Evolutionary conservation across 345 rosid species (phyloP).

Genomic region (Bruguiera sexangula): DNA sequence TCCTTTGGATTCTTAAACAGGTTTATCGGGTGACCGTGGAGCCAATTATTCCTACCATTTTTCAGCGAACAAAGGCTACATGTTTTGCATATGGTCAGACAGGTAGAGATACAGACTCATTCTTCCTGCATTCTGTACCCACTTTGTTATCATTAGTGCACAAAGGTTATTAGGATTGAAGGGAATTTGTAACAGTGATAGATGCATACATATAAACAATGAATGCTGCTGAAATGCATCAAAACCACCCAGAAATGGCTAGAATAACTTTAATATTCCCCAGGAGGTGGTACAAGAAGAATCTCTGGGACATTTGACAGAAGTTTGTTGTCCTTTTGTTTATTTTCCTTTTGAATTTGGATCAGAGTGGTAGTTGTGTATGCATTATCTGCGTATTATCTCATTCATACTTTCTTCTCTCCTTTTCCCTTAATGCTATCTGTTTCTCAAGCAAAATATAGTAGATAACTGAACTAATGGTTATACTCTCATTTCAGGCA

Average conservation of each 20-base stretch:
- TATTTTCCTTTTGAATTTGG: neutral
- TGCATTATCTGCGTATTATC: neutral
- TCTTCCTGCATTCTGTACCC: neutral
- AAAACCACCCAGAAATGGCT: conserved; percentile 8
- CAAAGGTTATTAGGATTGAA: neutral
- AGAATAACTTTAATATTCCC: neutral
- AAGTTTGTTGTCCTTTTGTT: neutral
- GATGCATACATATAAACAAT: neutral
- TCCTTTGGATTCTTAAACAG: conserved; percentile 36
- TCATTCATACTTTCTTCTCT: neutral
- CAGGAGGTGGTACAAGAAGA: neutral
- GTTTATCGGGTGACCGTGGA: conserved; percentile 83
- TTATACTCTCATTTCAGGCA: conserved; percentile 54
- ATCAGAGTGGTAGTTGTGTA: neutral
- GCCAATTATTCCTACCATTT: conserved; percentile 90
- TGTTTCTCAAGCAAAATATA: conserved; percentile 2
- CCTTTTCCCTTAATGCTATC: neutral
- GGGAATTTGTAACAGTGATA: neutral
- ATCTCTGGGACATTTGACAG: neutral
- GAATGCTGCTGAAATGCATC: neutral
- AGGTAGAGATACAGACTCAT: conserved; percentile 41
- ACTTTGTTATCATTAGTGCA: neutral
- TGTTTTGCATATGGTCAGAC: conserved; percentile 99
- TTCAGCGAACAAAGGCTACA: conserved; percentile 94
- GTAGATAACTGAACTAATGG: neutral